Evolutionary conservation across 441 rosid genomes (phyloP).

Genomic region (Biscutella laevigata): DNA sequence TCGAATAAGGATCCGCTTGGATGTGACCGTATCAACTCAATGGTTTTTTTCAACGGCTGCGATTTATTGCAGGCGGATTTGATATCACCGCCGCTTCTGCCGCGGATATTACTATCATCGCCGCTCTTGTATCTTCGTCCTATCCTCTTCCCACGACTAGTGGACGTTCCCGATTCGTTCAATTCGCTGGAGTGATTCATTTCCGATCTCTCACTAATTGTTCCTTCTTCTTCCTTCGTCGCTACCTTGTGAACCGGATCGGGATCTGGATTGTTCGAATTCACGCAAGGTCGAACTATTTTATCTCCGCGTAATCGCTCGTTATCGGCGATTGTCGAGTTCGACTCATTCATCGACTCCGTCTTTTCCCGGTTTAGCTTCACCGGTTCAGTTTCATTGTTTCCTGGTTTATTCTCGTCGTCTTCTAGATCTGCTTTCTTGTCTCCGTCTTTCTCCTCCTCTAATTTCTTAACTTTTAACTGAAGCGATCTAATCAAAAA

Average conservation of each 20-base stretch:
- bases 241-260: constrained; percentile 21
- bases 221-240: constrained; percentile 8
- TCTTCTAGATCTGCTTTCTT: constrained; percentile 40
- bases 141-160: constrained; percentile 27
- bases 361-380: constrained; percentile 19
- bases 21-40: constrained; percentile 38
- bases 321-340: constrained; percentile 31
- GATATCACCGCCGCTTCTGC: constrained; percentile 20
- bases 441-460: constrained; percentile 33
- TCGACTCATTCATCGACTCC: constrained; percentile 49
- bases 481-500: constrained; percentile 38
- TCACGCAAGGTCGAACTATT: constrained; percentile 9
- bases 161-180: constrained; percentile 40
- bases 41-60: constrained; percentile 32
- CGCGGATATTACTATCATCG: no score
- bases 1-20: constrained; percentile 34
- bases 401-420: no score
- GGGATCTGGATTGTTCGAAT: constrained; percentile 24
- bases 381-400: constrained; percentile 17
- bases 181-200: constrained; percentile 31
- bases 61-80: constrained; percentile 30
- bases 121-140: constrained; percentile 15
- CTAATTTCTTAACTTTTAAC: constrained; percentile 45
- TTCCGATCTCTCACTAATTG: constrained; percentile 32
- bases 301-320: constrained; percentile 3